These are phyloP conservation scores for Simmondsia chinensis DNA, from an alignment of 148 eudicot genomes.

Conservation along the genomic window DNA sequence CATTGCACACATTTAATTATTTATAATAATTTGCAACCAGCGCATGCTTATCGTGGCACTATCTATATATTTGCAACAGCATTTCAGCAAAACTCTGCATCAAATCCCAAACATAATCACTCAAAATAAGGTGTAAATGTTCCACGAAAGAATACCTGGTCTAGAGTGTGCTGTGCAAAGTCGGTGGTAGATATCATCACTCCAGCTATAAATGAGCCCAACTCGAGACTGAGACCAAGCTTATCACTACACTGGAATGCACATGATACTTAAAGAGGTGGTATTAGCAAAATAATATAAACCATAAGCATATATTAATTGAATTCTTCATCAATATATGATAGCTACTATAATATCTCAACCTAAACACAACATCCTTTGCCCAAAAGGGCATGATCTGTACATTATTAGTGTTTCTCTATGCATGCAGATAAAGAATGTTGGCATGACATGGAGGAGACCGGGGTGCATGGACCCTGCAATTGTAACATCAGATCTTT, in stretches of 20 bases:
- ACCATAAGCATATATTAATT: too few species aligned
- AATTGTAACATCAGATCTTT: too few species aligned
- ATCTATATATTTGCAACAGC: neutral
- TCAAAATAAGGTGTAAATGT: neutral
- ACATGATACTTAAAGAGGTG: constrained; percentile 1
- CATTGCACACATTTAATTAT: too few species aligned
- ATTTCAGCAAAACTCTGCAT: constrained; percentile 1
- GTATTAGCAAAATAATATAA: neutral
- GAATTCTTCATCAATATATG: too few species aligned
- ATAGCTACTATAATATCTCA: too few species aligned
- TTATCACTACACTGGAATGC: constrained; percentile 92
- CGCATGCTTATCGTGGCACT: too few species aligned
- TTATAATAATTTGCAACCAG: neutral
- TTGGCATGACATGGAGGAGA: too few species aligned
- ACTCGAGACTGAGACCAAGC: constrained; percentile 96
- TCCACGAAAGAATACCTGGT: constrained; percentile 53
- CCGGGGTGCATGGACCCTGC: too few species aligned
- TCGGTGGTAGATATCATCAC: constrained; percentile 99
- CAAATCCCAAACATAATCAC: neutral
- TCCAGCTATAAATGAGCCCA: constrained; percentile 98
- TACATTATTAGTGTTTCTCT: too few species aligned
- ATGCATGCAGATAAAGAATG: too few species aligned
- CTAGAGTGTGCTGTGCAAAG: constrained; percentile 91
- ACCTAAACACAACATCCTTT: too few species aligned
- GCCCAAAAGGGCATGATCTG: too few species aligned